Percentiles rank a stretch among this genome's conserved stretches.
These are phyloP conservation scores for Talaromyces verruculosus DNA, from an alignment of 2,329 filamentous ascomycete genomes.

Conservation along the genomic window DNA sequence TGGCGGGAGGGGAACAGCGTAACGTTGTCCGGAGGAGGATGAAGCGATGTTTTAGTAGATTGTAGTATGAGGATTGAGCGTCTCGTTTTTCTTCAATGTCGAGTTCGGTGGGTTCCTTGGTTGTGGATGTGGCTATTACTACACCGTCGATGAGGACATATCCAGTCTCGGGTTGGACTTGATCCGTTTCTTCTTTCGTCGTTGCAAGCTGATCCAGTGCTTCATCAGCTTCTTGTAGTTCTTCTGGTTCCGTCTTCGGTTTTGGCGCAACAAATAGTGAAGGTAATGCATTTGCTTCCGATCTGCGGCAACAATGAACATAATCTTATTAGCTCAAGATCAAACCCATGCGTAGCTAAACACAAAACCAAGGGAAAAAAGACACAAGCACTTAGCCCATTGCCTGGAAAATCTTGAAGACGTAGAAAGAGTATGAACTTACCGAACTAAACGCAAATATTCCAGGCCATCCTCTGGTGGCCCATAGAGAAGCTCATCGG, in stretches of 20 bases:
- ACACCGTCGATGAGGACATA: conserved; percentile 20
- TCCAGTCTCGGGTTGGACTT: not conserved
- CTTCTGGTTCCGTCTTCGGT: conserved; percentile 33
- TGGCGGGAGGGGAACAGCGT: conserved; percentile 54
- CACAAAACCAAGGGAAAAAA: conserved; percentile 19
- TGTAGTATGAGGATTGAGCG: conserved; percentile 67
- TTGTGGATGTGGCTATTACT: conserved; percentile 10
- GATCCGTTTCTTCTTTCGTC: not conserved
- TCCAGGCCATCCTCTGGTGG: conserved; percentile 67
- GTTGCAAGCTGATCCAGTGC: not conserved
- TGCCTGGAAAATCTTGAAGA: conserved; percentile 15
- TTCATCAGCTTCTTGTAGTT: not conserved
- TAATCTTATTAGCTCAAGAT: conserved; percentile 19
- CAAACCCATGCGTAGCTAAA: conserved; percentile 15
- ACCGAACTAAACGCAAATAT: conserved; percentile 72
- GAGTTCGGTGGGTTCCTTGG: conserved; percentile 22
- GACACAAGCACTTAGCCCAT: conserved; percentile 32
- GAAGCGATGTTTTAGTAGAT: conserved; percentile 66
- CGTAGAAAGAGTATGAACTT: conserved; percentile 35
- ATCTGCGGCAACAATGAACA: conserved; percentile 49
- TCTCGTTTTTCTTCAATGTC: conserved; percentile 38
- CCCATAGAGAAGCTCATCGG: conserved; percentile 64
- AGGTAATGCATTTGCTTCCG: conserved; percentile 73
- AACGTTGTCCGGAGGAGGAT: conserved; percentile 62
- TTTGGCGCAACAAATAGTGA: conserved; percentile 66